A percentile compares a stretch with the other conserved stretches of the same genome.
Evolutionary conservation across 2,329 filamentous ascomycete genomes (phyloP).

Genomic region (Colletotrichum sp.): DNA sequence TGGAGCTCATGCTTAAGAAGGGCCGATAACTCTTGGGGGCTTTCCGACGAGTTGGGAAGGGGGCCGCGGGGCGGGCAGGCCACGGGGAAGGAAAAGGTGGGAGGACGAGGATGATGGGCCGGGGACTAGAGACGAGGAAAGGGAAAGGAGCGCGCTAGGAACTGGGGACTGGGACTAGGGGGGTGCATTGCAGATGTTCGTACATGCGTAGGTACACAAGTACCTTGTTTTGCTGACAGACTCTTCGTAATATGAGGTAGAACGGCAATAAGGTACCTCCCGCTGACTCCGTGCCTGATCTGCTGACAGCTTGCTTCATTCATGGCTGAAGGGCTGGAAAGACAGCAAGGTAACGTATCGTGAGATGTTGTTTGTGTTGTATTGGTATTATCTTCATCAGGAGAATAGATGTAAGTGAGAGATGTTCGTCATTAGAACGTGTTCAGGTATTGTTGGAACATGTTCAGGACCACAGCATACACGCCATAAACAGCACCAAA

Average conservation of each 20-base stretch:
- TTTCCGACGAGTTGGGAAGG: slow-evolving; percentile 21
- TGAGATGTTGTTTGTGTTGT: not conserved
- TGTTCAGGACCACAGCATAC: not conserved
- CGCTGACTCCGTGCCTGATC: not conserved
- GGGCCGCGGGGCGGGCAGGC: slow-evolving; percentile 16
- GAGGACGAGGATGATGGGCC: not conserved
- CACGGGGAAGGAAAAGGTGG: not conserved
- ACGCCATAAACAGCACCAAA: not conserved
- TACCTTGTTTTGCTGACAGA: not conserved
- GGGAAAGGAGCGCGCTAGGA: not conserved
- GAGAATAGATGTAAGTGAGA: not conserved
- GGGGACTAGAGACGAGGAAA: not conserved
- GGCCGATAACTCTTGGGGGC: slow-evolving; percentile 19
- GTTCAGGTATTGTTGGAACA: too few species aligned
- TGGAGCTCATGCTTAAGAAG: slow-evolving; percentile 19
- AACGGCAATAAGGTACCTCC: not conserved
- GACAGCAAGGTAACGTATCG: not conserved
- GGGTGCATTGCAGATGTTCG: not conserved
- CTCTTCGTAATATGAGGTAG: not conserved
- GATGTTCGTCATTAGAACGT: not conserved
- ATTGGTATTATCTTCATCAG: not conserved
- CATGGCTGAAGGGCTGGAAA: not conserved
- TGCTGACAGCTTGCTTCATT: not conserved
- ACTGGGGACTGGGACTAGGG: not conserved
- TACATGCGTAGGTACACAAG: not conserved